Conservation (phyloP, 2,329 filamentous ascomycete species). For the Teratosphaeria epicoccoides region DNA sequence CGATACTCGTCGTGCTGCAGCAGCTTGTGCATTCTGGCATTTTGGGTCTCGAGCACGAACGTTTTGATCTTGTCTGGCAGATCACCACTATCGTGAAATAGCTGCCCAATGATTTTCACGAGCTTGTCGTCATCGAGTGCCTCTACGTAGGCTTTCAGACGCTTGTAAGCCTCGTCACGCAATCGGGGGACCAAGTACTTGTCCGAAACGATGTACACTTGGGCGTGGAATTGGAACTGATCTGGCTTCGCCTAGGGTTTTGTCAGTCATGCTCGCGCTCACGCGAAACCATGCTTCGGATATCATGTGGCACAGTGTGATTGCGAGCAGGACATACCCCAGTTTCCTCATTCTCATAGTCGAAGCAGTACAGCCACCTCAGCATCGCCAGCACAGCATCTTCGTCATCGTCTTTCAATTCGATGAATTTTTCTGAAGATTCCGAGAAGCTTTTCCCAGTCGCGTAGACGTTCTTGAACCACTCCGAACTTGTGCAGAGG, state of each 20-base stretch:
- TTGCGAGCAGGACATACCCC: neutral
- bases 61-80: neutral
- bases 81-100: neutral
- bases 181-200: conserved; percentile 4
- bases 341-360: neutral
- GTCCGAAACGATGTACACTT: conserved; percentile 4
- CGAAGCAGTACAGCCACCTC: conserved; percentile 7
- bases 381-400: conserved; percentile 6
- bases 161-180: neutral
- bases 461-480: conserved; percentile 3
- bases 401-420: conserved; percentile 6
- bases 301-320: no score
- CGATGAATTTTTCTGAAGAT: neutral
- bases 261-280: no score
- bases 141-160: neutral
- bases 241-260: neutral
- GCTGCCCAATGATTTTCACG: neutral
- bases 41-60: neutral
- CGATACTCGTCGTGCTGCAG: neutral
- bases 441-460: conserved; percentile 2
- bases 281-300: no score
- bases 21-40: neutral
- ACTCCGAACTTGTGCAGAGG: conserved; percentile 5
- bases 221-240: conserved; percentile 4
- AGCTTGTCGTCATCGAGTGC: neutral